A percentile compares a stretch with the other conserved stretches of the same genome.
These are phyloP conservation scores for Boletus huronensis DNA, from an alignment of 768 basidiomycete genomes.

Conservation along the genomic window DNA sequence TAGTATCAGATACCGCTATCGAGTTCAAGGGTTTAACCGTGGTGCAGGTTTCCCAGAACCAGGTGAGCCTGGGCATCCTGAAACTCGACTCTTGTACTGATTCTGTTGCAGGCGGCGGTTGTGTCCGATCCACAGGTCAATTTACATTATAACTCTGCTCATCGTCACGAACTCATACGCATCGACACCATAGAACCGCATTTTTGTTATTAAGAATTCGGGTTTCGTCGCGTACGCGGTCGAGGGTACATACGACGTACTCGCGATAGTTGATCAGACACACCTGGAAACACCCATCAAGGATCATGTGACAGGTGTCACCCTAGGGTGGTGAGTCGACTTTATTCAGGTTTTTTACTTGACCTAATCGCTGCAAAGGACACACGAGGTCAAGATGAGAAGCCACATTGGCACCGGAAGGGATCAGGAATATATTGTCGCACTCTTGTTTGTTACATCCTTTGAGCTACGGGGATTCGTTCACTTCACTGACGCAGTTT, in stretches of 20 bases:
- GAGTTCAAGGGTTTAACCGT: conserved; percentile 76
- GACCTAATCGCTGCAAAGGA: conserved; percentile 30
- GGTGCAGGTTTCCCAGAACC: conserved; percentile 87
- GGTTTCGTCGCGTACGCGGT: conserved; percentile 78
- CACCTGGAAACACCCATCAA: conserved; percentile 60
- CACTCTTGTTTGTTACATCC: conserved; percentile 57
- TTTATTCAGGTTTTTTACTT: neutral
- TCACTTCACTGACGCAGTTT: neutral
- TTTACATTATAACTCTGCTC: neutral
- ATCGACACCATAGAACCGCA: conserved; percentile 46
- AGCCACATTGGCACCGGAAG: conserved; percentile 44
- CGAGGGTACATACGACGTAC: conserved; percentile 72
- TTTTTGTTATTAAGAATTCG: conserved; percentile 76
- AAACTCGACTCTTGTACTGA: neutral
- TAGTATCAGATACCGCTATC: conserved; percentile 80
- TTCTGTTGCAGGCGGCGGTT: conserved; percentile 48
- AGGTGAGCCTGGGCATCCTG: conserved; percentile 32
- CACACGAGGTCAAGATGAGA: conserved; percentile 77
- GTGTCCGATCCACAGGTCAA: conserved; percentile 65
- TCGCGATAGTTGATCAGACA: conserved; percentile 82
- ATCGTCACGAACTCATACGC: neutral
- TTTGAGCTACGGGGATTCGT: neutral
- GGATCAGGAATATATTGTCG: conserved; percentile 69
- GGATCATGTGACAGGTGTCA: conserved; percentile 58
- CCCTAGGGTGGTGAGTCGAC: conserved; percentile 51